Percentiles rank a stretch among this genome's conserved stretches.
These are phyloP conservation scores for Neurospora sp. DNA, from an alignment of 495 filamentous ascomycete species.

Conservation along the genomic window DNA sequence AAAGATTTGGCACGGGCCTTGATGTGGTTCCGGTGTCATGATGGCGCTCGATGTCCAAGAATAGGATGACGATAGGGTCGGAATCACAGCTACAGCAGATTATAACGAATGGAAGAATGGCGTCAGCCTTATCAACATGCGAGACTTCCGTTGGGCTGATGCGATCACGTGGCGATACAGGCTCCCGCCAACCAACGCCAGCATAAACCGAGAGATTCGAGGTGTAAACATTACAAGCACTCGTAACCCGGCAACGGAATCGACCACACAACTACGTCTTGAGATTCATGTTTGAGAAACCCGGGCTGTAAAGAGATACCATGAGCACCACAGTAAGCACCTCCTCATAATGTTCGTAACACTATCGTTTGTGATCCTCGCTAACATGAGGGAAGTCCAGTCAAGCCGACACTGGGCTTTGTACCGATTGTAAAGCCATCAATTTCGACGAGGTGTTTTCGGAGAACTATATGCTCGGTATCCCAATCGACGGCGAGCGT, in stretches of 20 bases:
- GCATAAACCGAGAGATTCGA: background rate
- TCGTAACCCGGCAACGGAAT: background rate
- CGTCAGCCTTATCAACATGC: background rate
- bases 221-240: background rate
- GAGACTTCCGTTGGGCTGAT: background rate
- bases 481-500: accelerated
- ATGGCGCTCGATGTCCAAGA: background rate
- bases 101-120: background rate
- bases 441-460: background rate
- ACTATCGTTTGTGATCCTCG: background rate
- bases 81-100: background rate
- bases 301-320: background rate
- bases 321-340: background rate
- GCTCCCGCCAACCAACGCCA: background rate
- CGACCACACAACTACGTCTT: background rate
- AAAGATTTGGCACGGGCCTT: background rate
- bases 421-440: background rate
- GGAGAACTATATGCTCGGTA: background rate
- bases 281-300: too few relatives aligned
- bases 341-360: too few relatives aligned
- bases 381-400: background rate
- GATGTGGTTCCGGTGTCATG: background rate
- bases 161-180: background rate
- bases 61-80: background rate
- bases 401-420: background rate